Evolutionary conservation across 495 filamentous ascomycete genomes (phyloP), one percentile per base, ranked within the genome.

Genomic region (Achaetomiella virescens): DNA sequence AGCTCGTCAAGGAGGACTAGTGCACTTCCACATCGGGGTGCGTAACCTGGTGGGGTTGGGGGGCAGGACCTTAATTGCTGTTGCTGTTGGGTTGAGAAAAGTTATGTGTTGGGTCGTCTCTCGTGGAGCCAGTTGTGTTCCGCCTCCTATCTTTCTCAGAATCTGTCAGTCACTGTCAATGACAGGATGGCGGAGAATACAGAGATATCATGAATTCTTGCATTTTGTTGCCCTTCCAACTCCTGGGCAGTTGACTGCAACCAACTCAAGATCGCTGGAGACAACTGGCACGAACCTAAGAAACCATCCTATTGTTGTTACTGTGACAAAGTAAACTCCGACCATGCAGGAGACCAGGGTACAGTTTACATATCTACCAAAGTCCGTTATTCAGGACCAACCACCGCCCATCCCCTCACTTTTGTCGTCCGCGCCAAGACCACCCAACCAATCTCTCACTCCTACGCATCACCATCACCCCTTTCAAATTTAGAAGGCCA

Each of bases 401-500:
- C 35, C 29, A 36, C 20, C 11, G 37, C 57, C 27, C 36, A 36
- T 21, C 20, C 33, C 50, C 24, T 33, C 48, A 18, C 31, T 47
- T 40, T 51, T 17, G 2, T 22, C 14, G 45, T 15, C 45, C 29
- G 21, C 17, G 8, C 37, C 40, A 21, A 5, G 4, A 4, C 9
- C 27, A 9, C 27, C 27, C 48, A 45, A 35, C 25, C 43, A 46
- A 38, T 21, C 25, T 36, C 35, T 42, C 54, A 10, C 38, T 20
- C 35, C 33, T 7, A 42, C n/a, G 22, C 33, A 38, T n/a, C 38
- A 46, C 7, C 10, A 42, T n/a, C 45, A 31, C n/a, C 29, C 12
- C 21, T 24, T n/a, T 38, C 29, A 36, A 37, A 38, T 40, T 71
- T 75, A 79, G 45, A 90, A 85, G 47, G 90, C 83, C 88, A 98